Conservation (phyloP, 768 basidiomycete species). For the Dioszegia hungarica region DNA sequence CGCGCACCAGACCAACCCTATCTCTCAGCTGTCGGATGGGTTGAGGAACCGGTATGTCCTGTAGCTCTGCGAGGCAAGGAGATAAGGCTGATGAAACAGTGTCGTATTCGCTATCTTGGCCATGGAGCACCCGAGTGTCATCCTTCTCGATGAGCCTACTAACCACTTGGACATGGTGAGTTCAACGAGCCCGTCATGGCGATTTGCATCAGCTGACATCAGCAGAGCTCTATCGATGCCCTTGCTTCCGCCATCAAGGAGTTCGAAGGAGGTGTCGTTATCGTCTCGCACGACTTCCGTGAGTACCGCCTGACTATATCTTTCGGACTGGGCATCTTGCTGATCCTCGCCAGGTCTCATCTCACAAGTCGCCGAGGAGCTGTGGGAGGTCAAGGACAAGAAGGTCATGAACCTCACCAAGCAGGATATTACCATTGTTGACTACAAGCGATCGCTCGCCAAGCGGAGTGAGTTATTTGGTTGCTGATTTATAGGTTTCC, state of each 20-base stretch:
- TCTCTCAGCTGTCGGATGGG: slow-evolving; percentile 91
- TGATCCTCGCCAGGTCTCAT: slow-evolving; percentile 75
- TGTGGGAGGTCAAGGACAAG: slow-evolving; percentile 96
- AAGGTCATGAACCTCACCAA: slow-evolving; percentile 89
- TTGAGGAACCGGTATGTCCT: slow-evolving; percentile 76
- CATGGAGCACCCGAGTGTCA: slow-evolving; percentile 95
- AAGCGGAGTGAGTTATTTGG: slow-evolving; percentile 74
- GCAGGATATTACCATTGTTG: slow-evolving; percentile 80
- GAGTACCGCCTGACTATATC: slow-evolving; percentile 49
- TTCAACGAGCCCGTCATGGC: slow-evolving; percentile 4
- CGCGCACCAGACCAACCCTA: slow-evolving; percentile 85
- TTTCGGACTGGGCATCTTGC: neutral
- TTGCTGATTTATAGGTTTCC: no score
- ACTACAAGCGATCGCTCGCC: slow-evolving; percentile 80
- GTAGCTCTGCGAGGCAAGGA: neutral
- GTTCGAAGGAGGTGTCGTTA: slow-evolving; percentile 96
- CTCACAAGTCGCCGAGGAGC: slow-evolving; percentile 94
- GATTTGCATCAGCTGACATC: neutral
- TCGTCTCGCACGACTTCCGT: slow-evolving; percentile 99
- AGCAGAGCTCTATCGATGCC: slow-evolving; percentile 84
- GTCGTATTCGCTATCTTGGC: slow-evolving; percentile 95
- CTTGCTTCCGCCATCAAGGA: slow-evolving; percentile 92
- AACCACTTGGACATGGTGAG: slow-evolving; percentile 54
- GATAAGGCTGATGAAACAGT: slow-evolving; percentile 48
- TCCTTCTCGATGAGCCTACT: slow-evolving; percentile 57